Evolutionary conservation across 176 grass and related monocot species (phyloP).

Genomic region (Pontederia crassipes): DNA sequence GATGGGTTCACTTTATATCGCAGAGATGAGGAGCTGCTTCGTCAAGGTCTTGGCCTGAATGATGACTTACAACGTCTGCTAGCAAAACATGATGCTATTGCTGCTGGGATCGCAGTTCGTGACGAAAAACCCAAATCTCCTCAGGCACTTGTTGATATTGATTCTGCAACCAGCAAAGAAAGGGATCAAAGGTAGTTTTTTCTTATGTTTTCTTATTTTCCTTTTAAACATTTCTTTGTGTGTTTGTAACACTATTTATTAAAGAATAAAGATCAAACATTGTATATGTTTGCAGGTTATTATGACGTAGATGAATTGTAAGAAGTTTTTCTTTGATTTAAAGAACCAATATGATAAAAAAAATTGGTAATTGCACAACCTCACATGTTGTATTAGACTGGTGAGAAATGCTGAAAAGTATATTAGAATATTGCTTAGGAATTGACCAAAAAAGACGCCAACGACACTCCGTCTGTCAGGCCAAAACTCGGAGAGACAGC

Average conservation of each 20-base stretch:
- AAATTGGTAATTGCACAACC: too few relatives aligned
- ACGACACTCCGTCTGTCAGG: too few relatives aligned
- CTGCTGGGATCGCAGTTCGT: slow-evolving; percentile 47
- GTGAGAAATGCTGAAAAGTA: too few relatives aligned
- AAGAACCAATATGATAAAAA: too few relatives aligned
- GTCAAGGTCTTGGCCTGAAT: slow-evolving; percentile 74
- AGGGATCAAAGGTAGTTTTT: slow-evolving; percentile 28
- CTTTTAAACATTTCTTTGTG: slow-evolving; percentile 8
- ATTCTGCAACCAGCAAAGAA: slow-evolving; percentile 20
- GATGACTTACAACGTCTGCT: slow-evolving; percentile 83
- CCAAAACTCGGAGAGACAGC: too few relatives aligned
- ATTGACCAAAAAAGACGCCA: too few relatives aligned
- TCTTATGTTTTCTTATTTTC: slow-evolving; percentile 8
- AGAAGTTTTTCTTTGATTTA: too few relatives aligned
- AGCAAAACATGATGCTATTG: slow-evolving; percentile 73
- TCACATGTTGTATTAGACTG: too few relatives aligned
- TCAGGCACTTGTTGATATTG: slow-evolving; percentile 25
- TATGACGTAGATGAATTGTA: too few relatives aligned
- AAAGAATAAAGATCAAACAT: background rate
- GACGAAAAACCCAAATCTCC: slow-evolving; percentile 39
- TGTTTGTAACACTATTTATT: background rate
- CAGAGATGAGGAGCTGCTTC: slow-evolving; percentile 76
- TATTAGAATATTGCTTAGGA: too few relatives aligned
- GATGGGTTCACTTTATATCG: background rate
- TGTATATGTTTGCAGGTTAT: too few relatives aligned